These are phyloP conservation scores for Tolypocladium capitatum DNA, from an alignment of 2,329 filamentous ascomycete species.

Conservation along the genomic window DNA sequence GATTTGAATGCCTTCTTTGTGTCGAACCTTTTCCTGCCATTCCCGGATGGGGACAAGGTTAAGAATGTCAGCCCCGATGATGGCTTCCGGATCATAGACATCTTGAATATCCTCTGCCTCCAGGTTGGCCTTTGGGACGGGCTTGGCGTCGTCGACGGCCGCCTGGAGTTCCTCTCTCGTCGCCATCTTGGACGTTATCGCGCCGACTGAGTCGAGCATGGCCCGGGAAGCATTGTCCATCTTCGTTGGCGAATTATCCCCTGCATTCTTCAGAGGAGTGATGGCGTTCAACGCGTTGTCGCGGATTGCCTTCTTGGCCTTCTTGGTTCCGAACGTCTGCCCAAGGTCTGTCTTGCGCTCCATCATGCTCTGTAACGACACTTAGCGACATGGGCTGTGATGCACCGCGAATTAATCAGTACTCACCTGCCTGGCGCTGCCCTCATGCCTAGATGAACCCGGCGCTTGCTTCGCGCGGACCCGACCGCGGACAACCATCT, in stretches of 20 bases:
- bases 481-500: constrained; percentile 45
- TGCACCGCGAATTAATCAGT: not conserved
- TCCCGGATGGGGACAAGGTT: constrained; percentile 55
- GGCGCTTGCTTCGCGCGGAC: constrained; percentile 42
- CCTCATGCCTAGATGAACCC: constrained; percentile 29
- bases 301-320: constrained; percentile 65
- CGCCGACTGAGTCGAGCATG: constrained; percentile 50
- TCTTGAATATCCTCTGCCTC: constrained; percentile 54
- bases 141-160: constrained; percentile 53
- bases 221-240: constrained; percentile 42
- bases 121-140: constrained; percentile 57
- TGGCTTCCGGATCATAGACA: constrained; percentile 53
- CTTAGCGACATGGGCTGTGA: constrained; percentile 8
- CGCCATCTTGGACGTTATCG: constrained; percentile 51
- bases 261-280: constrained; percentile 22
- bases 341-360: constrained; percentile 58
- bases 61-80: constrained; percentile 57
- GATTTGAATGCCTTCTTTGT: constrained; percentile 41
- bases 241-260: constrained; percentile 28
- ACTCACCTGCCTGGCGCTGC: constrained; percentile 15
- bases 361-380: constrained; percentile 33
- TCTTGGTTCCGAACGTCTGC: constrained; percentile 72
- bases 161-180: constrained; percentile 52
- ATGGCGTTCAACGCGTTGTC: constrained; percentile 62
- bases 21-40: constrained; percentile 57